Evolutionary conservation across 2,329 filamentous ascomycete genomes (phyloP), one percentile per base, ranked within the genome.

Genomic region (Huntiella bhutanensis): DNA sequence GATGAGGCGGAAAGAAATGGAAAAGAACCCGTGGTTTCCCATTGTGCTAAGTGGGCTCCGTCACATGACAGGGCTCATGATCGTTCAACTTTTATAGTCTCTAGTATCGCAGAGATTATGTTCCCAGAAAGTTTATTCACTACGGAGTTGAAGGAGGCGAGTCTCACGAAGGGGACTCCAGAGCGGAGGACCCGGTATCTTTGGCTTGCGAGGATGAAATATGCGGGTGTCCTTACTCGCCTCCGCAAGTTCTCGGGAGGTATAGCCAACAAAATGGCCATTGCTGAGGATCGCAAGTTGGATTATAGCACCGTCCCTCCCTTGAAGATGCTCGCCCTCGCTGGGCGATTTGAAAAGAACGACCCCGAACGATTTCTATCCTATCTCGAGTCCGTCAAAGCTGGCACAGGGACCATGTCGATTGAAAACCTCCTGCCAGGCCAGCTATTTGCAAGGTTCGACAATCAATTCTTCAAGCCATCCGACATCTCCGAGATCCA

Each of bases 21-120:
- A 39, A 62, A 63, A 5, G 61, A 63, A 53, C 61, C 60, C 22
- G 57, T 56, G 11, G 65, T 77, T 46, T 74, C 70, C 0, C 64
- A 77, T 0, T 73, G 70, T 47, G 71, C 64, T 2, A 78, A 77
- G 51, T 77, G 73, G 74, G 70, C 72, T 1, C 74, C 74, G 1
- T 66, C 67, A 0, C 62, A 67, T n/a, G 64, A 65, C 33, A 63
- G 61, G 34, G 72, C 72, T 52, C 72, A 76, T 52, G 74, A 77
- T 56, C 66, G 67, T 51, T 67, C 74, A 51, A 77, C 73, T 2
- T 67, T 68, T 51, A 64, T 77, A 50, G 62, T 68, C 33, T 70
- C 67, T 39, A 66, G 69, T 10, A 75, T 77, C 47, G 68, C 73
- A 4, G 73, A 77, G 56, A 59, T 70, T 10, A 53, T 76, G 6